Evolutionary conservation across 2,329 filamentous ascomycete genomes (phyloP).

Genomic region (Colletotrichum euphorbiae): DNA sequence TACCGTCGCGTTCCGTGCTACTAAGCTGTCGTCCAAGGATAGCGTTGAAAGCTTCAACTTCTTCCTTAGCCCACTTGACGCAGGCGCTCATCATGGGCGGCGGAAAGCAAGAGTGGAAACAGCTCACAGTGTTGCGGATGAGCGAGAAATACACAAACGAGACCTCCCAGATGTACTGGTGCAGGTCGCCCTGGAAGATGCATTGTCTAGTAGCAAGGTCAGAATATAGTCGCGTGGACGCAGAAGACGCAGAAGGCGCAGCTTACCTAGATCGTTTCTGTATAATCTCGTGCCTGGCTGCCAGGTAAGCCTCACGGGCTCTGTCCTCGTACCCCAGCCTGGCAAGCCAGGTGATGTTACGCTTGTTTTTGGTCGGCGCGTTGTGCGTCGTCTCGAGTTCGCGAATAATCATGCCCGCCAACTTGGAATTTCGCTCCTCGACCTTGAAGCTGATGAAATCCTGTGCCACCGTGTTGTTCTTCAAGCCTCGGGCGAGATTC

Average conservation of each 20-base stretch:
- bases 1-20: conserved; percentile 81
- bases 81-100: conserved; percentile 90
- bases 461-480: conserved; percentile 87
- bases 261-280: conserved; percentile 83
- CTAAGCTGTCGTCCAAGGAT: conserved; percentile 87
- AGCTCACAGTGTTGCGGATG: conserved; percentile 91
- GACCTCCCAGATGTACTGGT: conserved; percentile 93
- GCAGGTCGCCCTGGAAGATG: conserved; percentile 93
- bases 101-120: conserved; percentile 89
- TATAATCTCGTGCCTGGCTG: conserved; percentile 81
- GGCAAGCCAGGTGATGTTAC: conserved; percentile 85
- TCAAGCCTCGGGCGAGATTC: conserved; percentile 80
- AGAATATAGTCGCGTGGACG: neutral
- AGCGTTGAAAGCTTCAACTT: conserved; percentile 90
- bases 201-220: conserved; percentile 73
- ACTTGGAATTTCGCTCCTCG: conserved; percentile 82
- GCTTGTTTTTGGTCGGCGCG: conserved; percentile 80
- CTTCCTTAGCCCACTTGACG: conserved; percentile 98
- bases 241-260: neutral
- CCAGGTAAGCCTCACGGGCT: conserved; percentile 87
- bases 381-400: conserved; percentile 83
- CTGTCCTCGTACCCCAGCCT: conserved; percentile 90
- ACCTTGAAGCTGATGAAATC: conserved; percentile 94
- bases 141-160: conserved; percentile 96
- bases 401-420: conserved; percentile 81